A percentile compares a stretch with the other conserved stretches of the same genome.
Evolutionary conservation across 495 filamentous ascomycete genomes (phyloP).

Genomic region (Penicillium alfredii): DNA sequence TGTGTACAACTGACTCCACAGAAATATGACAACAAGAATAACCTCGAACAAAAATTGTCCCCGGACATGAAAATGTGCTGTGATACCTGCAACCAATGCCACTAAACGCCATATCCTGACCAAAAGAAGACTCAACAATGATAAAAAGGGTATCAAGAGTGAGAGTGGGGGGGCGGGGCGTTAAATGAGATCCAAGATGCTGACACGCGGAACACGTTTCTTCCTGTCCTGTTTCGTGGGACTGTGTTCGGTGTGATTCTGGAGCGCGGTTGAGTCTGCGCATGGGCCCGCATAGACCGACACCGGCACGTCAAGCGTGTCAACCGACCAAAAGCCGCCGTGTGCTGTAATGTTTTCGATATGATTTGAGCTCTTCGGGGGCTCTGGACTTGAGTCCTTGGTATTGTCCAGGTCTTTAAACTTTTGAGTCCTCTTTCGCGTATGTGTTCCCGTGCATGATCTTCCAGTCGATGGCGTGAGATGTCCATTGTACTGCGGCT

Average conservation of each 20-base stretch:
- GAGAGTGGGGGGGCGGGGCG: no score
- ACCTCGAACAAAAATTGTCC: no score
- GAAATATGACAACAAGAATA: no score
- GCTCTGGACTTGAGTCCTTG: not conserved
- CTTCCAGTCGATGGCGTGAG: not conserved
- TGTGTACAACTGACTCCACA: no score
- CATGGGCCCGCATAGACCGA: no score
- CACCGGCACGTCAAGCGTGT: no score
- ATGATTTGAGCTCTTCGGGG: conserved; percentile 10
- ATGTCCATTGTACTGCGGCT: not conserved
- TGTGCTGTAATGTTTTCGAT: conserved; percentile 25
- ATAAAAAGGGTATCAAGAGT: conserved; percentile 7
- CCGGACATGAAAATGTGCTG: no score
- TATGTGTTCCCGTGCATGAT: not conserved
- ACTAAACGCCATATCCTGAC: no score
- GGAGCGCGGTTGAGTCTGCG: no score
- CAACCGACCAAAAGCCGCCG: conserved; percentile 34
- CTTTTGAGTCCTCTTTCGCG: not conserved
- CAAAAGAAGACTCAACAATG: no score
- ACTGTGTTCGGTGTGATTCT: not conserved
- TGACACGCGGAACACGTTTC: conserved; percentile 33
- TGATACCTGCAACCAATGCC: no score
- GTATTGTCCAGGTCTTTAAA: not conserved
- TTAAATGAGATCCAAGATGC: conserved; percentile 34
- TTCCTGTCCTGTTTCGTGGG: conserved; percentile 16